Evolutionary conservation across 1,284 basidiomycete genomes (phyloP).

Genomic region (Puccinia hordei): DNA sequence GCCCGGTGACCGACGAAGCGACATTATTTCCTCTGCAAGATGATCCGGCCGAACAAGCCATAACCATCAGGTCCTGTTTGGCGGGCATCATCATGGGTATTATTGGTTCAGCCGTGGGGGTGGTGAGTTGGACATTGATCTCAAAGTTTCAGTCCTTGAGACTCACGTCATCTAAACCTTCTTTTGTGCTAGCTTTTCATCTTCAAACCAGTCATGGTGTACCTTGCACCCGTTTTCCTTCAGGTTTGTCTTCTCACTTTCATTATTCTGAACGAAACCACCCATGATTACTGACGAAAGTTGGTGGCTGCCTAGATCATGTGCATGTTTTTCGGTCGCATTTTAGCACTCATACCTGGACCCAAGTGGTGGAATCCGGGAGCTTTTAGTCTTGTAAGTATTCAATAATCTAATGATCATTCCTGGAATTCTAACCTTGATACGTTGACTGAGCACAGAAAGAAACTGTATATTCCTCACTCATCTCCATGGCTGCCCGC

Average conservation of each 20-base stretch:
- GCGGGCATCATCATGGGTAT: constrained; percentile 14
- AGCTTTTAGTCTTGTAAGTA: constrained; percentile 36
- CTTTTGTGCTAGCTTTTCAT: constrained; percentile 22
- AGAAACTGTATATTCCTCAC: constrained; percentile 40
- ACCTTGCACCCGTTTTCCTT: constrained; percentile 32
- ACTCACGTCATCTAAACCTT: not conserved
- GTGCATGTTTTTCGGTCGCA: constrained; percentile 26
- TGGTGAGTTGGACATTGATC: not conserved
- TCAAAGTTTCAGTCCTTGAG: not conserved
- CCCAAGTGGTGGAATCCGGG: constrained; percentile 50
- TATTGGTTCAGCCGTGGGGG: constrained; percentile 15
- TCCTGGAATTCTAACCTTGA: not conserved
- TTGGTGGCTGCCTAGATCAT: constrained; percentile 10
- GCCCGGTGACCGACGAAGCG: not conserved
- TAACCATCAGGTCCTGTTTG: constrained; percentile 15
- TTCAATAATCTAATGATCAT: not conserved
- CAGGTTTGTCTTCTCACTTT: constrained; percentile 20
- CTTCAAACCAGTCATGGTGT: constrained; percentile 45
- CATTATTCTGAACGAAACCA: not conserved
- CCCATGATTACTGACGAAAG: not conserved
- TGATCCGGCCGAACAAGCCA: not conserved
- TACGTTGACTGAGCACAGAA: constrained; percentile 24
- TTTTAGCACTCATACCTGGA: constrained; percentile 34
- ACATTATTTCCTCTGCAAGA: constrained; percentile 28
- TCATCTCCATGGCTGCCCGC: constrained; percentile 38